Evolutionary conservation across 2,329 filamentous ascomycete species (phyloP).

Genomic region (Didymella pomorum): DNA sequence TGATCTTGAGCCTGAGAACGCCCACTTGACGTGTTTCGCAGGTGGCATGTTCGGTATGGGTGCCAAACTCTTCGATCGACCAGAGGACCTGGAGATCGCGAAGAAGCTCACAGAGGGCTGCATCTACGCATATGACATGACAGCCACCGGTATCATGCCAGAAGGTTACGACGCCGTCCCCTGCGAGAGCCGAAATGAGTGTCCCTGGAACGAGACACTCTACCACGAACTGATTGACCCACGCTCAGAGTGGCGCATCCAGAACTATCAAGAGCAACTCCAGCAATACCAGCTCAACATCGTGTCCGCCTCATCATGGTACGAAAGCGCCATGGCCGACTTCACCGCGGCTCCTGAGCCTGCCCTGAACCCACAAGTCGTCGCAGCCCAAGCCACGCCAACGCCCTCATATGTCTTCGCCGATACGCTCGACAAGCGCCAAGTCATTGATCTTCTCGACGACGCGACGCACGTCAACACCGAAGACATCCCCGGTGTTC

Average conservation of each 20-base stretch:
- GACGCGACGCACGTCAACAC: slow-evolving; percentile 25
- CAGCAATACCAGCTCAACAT: slow-evolving; percentile 47
- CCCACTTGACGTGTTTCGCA: slow-evolving; percentile 74
- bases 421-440: slow-evolving; percentile 38
- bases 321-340: slow-evolving; percentile 37
- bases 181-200: slow-evolving; percentile 53
- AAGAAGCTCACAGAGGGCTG: slow-evolving; percentile 69
- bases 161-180: slow-evolving; percentile 63
- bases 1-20: slow-evolving; percentile 52
- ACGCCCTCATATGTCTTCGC: slow-evolving; percentile 29
- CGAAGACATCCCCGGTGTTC: slow-evolving; percentile 13
- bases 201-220: slow-evolving; percentile 57
- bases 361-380: slow-evolving; percentile 11
- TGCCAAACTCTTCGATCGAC: slow-evolving; percentile 65
- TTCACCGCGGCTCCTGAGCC: slow-evolving; percentile 34
- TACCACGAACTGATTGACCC: slow-evolving; percentile 54
- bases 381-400: slow-evolving; percentile 24
- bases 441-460: slow-evolving; percentile 38
- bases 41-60: slow-evolving; percentile 75
- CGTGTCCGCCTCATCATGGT: slow-evolving; percentile 42
- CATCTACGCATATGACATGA: slow-evolving; percentile 67
- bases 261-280: slow-evolving; percentile 44
- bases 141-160: slow-evolving; percentile 67
- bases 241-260: slow-evolving; percentile 36
- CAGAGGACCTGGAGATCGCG: slow-evolving; percentile 64